Evolutionary conservation across 768 basidiomycete genomes (phyloP), one percentile per base, ranked within the genome.

Genomic region (Baorangia bicolor): DNA sequence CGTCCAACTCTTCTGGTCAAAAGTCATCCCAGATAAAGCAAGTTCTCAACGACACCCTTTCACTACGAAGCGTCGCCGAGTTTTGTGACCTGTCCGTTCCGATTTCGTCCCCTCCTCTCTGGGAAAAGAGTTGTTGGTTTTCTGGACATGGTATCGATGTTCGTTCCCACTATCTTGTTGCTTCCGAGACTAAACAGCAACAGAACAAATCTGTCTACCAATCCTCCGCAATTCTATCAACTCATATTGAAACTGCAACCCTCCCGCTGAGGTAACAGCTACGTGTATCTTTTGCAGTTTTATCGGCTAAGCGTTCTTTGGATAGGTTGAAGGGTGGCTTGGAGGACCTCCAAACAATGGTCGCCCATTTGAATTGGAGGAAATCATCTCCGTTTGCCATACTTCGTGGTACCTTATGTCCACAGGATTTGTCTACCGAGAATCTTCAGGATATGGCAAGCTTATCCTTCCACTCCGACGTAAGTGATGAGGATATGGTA

Each of bases 11-110:
- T 28, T n/a, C 2, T 35, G 16, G 48, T 48, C 38, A 28, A 39
- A 55, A 82, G 80, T 62, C 63, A 21, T 65, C 60, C 37, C 69
- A 72, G 28, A 73, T 72, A 25, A 77, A 73, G 60, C 78, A 73
- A 57, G 69, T 80, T 16, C 59, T 90, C 54, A 87, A 87, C 46
- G 89, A 91, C 60, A 81, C 82, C 4, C 72, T 88, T 20, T 83
- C 78, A 69, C 68, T 87, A 42, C 80, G 77, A 60, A 69, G 74
- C 46, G 70, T 83, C 30, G 68, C 74, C 54, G 83, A 85, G 49
- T 62, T 81, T 34, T 77, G 78, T 4, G 75, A 80, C 20, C 65
- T 83, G 60, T 76, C 68, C 44, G 63, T 86, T 55, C 85, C 86
- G 18, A 74, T 86, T 49, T 72, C 78, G 58, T 59, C 74, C 41